These are phyloP conservation scores for Cryptosporidium tyzzeri DNA, from an alignment of 169 alveolate species.

Conservation along the genomic window DNA sequence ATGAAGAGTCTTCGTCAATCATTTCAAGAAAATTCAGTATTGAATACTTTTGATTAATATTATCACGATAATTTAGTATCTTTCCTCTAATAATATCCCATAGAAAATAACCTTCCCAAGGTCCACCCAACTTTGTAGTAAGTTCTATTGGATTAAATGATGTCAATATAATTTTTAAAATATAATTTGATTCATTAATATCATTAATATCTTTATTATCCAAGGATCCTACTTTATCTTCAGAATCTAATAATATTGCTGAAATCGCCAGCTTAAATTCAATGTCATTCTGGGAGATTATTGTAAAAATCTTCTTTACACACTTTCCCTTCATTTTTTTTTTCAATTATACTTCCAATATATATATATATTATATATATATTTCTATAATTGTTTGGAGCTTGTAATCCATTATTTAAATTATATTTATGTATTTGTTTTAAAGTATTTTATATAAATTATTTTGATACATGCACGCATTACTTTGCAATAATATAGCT, in stretches of 20 bases:
- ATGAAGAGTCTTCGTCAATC: background rate
- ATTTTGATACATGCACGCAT: constrained; percentile 2
- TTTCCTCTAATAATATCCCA: constrained; percentile 33
- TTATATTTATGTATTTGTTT: background rate
- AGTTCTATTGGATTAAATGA: constrained; percentile 62
- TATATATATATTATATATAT: background rate
- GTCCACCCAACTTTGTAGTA: constrained; percentile 63
- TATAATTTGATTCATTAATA: background rate
- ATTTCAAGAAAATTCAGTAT: constrained; percentile 23
- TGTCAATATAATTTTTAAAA: constrained; percentile 33
- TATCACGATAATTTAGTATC: background rate
- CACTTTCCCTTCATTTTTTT: constrained; percentile 40
- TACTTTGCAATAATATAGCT: background rate
- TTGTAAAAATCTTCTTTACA: constrained; percentile 15
- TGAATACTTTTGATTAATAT: background rate
- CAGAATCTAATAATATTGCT: constrained; percentile 8
- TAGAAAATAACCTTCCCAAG: constrained; percentile 66
- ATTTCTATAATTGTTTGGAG: background rate
- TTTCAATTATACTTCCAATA: background rate
- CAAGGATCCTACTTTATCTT: background rate
- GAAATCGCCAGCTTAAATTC: constrained; percentile 44
- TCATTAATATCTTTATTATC: background rate
- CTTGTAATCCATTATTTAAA: background rate
- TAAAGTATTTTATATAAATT: background rate
- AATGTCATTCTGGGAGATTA: constrained; percentile 29